Percentiles rank a stretch among this genome's conserved stretches.
Conservation (phyloP, 2,329 filamentous ascomycete genomes). For the Helotiales sp. region DNA sequence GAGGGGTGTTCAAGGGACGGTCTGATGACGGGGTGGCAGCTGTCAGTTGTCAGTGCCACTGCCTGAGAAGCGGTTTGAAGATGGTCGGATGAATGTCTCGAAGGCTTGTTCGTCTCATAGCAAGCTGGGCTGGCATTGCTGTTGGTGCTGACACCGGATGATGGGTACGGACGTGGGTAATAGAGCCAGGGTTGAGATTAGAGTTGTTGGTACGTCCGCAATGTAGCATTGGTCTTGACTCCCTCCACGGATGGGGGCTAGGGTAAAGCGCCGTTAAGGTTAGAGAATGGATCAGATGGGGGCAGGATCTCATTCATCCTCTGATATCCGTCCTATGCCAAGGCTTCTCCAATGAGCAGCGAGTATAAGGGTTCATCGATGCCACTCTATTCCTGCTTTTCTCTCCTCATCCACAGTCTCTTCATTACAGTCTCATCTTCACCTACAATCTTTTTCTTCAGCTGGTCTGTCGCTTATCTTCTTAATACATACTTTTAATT, state of each 20-base stretch:
- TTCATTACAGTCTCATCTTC: constrained; percentile 15
- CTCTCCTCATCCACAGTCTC: constrained; percentile 20
- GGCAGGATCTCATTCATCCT: neutral
- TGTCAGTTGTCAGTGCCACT: neutral
- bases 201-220: too few relatives aligned
- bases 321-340: constrained; percentile 1
- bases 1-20: neutral
- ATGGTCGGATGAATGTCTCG: constrained; percentile 21
- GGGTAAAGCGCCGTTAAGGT: constrained; percentile 15
- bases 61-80: constrained; percentile 18
- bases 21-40: constrained; percentile 12
- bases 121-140: neutral
- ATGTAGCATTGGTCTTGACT: too few relatives aligned
- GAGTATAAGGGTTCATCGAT: constrained; percentile 17
- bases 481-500: constrained; percentile 20
- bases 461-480: constrained; percentile 21
- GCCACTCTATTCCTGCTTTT: constrained; percentile 9
- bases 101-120: constrained; percentile 18
- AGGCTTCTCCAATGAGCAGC: constrained; percentile 15
- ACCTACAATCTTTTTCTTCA: constrained; percentile 19
- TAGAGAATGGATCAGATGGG: constrained; percentile 18
- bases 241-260: neutral
- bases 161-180: constrained; percentile 7
- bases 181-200: constrained; percentile 16
- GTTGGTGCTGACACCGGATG: constrained; percentile 17